Evolutionary conservation across 805 yeast species (phyloP), one percentile per base, ranked within the genome.

Genomic region (Monosporozyma yasuniensis): DNA sequence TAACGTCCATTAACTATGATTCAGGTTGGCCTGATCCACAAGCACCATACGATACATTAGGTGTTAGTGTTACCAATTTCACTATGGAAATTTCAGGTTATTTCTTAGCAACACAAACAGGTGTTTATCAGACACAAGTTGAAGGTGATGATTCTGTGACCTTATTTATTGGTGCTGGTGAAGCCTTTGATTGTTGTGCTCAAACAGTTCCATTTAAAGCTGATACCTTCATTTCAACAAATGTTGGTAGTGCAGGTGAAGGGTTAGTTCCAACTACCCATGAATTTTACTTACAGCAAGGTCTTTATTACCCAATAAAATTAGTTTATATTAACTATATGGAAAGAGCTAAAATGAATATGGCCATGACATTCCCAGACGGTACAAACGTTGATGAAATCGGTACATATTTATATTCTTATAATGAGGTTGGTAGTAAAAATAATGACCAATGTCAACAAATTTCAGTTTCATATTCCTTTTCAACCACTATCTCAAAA

Each of bases 221-320:
- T 14, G 25, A 19, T 19, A 8, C 23, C 3, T 38, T 14, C 18
- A 12, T 19, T 19, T 7, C 42, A 18, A 18, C 42, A 4, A 38
- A 19, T 12, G 25, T 38, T 12, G 21, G 21, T 18, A 21, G 23
- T 9, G 5, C 14, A 2, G 25, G 21, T 38, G 18, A 5, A 38
- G 42, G 21, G 4, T 8, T 11, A 18, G 25, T 38, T 8, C n/a
- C 25, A 2, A 25, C 27, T 8, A 25, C 27, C 4, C 25, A 38
- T 38, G 42, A 38, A 21, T n/a, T 44, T 19, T 30, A 56, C 35
- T 50, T 60, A 37, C 21, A 48, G 10, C 51, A 49, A 4, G 66
- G 64, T 22, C 44, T 41, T 21, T 58, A 56, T 35, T 63, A 61
- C 44, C 66, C 67, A 14, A 37, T 60, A 7, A 56, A 58, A 50